These are phyloP conservation scores for Jatropha podagrica DNA, from an alignment of 441 rosid species.

Conservation along the genomic window DNA sequence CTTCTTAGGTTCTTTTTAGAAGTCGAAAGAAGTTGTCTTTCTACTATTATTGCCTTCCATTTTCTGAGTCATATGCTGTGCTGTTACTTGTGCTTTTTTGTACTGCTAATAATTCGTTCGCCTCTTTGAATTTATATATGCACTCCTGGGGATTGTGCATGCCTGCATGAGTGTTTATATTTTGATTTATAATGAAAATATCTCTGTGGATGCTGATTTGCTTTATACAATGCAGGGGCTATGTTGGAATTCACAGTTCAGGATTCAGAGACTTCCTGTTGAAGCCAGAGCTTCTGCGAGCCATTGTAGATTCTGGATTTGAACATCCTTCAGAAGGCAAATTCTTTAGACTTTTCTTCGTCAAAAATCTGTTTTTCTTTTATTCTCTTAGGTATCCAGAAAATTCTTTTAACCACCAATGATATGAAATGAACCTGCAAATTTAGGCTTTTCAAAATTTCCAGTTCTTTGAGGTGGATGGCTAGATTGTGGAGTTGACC, in stretches of 20 bases:
- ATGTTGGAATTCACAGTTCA: constrained; percentile 96
- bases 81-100: background rate
- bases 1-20: background rate
- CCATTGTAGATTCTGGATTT: constrained; percentile 96
- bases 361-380: background rate
- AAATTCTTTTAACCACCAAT: background rate
- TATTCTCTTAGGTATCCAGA: background rate
- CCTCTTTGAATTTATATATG: too few species aligned
- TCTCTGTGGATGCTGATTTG: constrained; percentile 2
- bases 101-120: too few species aligned
- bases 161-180: background rate
- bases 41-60: background rate
- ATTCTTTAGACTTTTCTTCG: background rate
- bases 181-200: background rate
- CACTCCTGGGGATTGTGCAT: too few species aligned
- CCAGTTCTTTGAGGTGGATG: too few species aligned
- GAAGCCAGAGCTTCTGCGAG: constrained; percentile 97
- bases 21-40: background rate
- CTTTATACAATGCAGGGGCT: constrained; percentile 51
- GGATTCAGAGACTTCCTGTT: constrained; percentile 99
- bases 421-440: background rate
- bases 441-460: too few species aligned
- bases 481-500: background rate
- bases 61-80: background rate
- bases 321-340: constrained; percentile 99